Conservation (phyloP, 139 green algal species). For the Bryopsis sp. region DNA sequence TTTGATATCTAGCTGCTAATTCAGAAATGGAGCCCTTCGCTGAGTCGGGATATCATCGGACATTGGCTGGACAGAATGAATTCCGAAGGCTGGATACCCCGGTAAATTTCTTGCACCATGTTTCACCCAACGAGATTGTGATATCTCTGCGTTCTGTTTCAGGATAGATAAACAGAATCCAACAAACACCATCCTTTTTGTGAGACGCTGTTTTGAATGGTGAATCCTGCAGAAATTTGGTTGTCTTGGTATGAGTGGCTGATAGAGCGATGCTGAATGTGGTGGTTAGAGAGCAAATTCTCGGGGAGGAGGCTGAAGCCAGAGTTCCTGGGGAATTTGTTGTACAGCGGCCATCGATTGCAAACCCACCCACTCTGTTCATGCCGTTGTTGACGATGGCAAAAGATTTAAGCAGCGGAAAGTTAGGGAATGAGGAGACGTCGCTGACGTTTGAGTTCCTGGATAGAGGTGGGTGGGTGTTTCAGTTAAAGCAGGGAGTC, state of each 20-base stretch:
- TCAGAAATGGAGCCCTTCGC: constrained; percentile 51
- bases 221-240: background rate
- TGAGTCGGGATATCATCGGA: constrained; percentile 65
- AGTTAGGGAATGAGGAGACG: too few relatives aligned
- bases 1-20: constrained; percentile 10
- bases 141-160: too few relatives aligned
- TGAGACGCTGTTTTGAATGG: background rate
- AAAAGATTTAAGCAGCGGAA: background rate
- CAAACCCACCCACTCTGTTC: constrained; percentile 88
- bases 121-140: too few relatives aligned
- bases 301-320: constrained; percentile 57
- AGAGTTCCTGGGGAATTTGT: constrained; percentile 86
- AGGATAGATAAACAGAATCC: too few relatives aligned
- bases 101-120: too few relatives aligned
- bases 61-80: constrained; percentile 94
- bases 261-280: background rate
- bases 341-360: constrained; percentile 65
- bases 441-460: too few relatives aligned
- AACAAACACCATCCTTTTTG: background rate
- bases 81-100: constrained; percentile 62
- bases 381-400: constrained; percentile 66
- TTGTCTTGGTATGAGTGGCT: constrained; percentile 7
- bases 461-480: too few relatives aligned
- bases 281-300: constrained; percentile 59
- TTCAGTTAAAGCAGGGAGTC: too few relatives aligned